Evolutionary conservation across 129 eudicot species (phyloP).

Genomic region (Chrysanthemum makinoi): DNA sequence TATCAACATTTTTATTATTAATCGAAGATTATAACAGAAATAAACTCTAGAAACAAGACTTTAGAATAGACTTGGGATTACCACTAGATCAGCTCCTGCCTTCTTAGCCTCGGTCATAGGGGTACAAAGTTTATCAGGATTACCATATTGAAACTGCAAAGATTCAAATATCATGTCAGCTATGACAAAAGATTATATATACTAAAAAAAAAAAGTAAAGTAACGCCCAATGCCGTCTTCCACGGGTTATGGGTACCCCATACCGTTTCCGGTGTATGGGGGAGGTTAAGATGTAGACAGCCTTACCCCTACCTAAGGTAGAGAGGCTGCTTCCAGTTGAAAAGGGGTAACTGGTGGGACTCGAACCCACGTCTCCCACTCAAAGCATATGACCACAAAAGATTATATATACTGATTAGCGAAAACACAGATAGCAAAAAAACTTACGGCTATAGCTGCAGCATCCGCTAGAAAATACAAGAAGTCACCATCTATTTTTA

Average conservation of each 20-base stretch:
- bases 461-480: slow-evolving; percentile 94
- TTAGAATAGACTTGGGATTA: slow-evolving; percentile 31
- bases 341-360: no score
- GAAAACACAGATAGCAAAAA: neutral
- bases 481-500: slow-evolving; percentile 80
- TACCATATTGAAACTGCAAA: slow-evolving; percentile 92
- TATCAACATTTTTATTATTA: slow-evolving; percentile 6
- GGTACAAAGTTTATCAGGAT: slow-evolving; percentile 75
- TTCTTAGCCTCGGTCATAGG: slow-evolving; percentile 86
- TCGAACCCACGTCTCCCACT: no score
- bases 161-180: slow-evolving; percentile 25
- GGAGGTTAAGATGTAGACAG: no score
- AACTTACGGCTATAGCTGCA: slow-evolving; percentile 76
- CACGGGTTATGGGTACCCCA: no score
- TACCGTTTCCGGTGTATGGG: no score
- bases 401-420: no score
- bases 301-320: no score
- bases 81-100: slow-evolving; percentile 85
- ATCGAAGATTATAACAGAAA: neutral
- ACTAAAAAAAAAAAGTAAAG: no score
- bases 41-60: slow-evolving; percentile 13
- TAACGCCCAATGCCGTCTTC: no score
- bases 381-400: no score
- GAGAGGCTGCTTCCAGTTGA: no score
- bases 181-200: neutral